These are phyloP conservation scores for Alternaria brassicae DNA, from an alignment of 2,329 filamentous ascomycete species.

Conservation along the genomic window DNA sequence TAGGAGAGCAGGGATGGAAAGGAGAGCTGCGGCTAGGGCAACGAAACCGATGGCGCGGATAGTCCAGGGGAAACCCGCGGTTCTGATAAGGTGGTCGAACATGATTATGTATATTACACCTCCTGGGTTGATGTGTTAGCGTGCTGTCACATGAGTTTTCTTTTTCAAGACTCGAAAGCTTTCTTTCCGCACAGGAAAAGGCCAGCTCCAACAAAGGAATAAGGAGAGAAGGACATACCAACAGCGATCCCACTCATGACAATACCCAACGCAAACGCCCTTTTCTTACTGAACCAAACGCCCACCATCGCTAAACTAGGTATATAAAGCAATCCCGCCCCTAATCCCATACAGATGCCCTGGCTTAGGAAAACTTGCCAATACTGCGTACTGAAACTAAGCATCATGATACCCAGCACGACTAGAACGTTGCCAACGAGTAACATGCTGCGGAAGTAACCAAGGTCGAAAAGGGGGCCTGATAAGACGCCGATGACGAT, in stretches of 20 bases:
- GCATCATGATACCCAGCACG: slow-evolving; percentile 70
- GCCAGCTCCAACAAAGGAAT: not conserved
- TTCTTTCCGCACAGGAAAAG: not conserved
- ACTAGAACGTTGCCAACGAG: slow-evolving; percentile 59
- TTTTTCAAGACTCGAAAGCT: not conserved
- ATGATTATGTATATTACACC: slow-evolving; percentile 49
- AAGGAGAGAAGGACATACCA: slow-evolving; percentile 28
- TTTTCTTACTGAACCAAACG: slow-evolving; percentile 46
- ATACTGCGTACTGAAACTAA: slow-evolving; percentile 61
- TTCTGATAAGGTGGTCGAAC: slow-evolving; percentile 41
- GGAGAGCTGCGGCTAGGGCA: slow-evolving; percentile 36
- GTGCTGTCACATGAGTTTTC: not conserved
- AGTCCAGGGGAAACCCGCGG: slow-evolving; percentile 45
- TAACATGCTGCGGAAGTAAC: slow-evolving; percentile 56
- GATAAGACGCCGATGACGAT: slow-evolving; percentile 61
- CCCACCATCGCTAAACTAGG: slow-evolving; percentile 48
- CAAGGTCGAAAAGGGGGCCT: slow-evolving; percentile 57
- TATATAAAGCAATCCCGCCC: slow-evolving; percentile 48
- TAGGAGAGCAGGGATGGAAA: slow-evolving; percentile 48
- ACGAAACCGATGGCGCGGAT: slow-evolving; percentile 48
- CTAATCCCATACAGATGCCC: slow-evolving; percentile 57
- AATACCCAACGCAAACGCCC: slow-evolving; percentile 45
- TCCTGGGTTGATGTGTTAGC: slow-evolving; percentile 31
- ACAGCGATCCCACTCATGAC: slow-evolving; percentile 51
- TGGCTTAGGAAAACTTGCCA: slow-evolving; percentile 64